phyloP scores from a whole-genome alignment of 176 grass and related monocot species.

The Neostapfia colusana region DNA sequence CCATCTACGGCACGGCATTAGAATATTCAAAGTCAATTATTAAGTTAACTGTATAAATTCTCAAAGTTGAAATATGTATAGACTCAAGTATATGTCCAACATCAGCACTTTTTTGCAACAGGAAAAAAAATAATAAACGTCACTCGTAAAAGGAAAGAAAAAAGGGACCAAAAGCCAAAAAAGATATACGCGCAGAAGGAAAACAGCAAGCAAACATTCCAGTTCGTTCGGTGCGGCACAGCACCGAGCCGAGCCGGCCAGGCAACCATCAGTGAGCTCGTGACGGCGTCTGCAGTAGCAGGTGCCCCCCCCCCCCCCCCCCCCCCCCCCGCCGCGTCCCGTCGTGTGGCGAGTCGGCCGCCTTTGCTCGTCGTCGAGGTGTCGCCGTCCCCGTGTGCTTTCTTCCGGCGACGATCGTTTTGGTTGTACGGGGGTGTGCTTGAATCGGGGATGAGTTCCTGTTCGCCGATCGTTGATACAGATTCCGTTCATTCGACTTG shows the following conservation, averaged over 20 bases:
- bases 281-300: constrained; percentile 5
- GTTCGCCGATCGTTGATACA: not conserved
- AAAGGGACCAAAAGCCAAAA: not conserved
- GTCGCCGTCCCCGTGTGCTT: constrained; percentile 18
- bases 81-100: constrained; percentile 21
- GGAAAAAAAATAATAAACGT: not conserved
- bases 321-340: too few species aligned
- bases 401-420: not conserved
- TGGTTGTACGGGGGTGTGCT: too few species aligned
- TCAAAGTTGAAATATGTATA: not conserved
- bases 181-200: not conserved
- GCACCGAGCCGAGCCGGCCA: not conserved
- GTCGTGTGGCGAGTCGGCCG: not conserved
- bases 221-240: not conserved
- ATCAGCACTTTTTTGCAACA: constrained; percentile 11
- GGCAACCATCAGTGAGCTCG: too few species aligned
- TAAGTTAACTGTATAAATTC: not conserved
- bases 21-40: not conserved
- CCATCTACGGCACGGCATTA: not conserved
- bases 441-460: not conserved
- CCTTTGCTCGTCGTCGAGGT: not conserved
- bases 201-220: not conserved
- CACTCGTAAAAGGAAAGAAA: not conserved
- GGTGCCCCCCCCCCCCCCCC: not conserved
- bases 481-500: not conserved